Base-by-base conservation (phyloP, 345 rosid genomes). In the Xanthoceras sorbifolium region DNA sequence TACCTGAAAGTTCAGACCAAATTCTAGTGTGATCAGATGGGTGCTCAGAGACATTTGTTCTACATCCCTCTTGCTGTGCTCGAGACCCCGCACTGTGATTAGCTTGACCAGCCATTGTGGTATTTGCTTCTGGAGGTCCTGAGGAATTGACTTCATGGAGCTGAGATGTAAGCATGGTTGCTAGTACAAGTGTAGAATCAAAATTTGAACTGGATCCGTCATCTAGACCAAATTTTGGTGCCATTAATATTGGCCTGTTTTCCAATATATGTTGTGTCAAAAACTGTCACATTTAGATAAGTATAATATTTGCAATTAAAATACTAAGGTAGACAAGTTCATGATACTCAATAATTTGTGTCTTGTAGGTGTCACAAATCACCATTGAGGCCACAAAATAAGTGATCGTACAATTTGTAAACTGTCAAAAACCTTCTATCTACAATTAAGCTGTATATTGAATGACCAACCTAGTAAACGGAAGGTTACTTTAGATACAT, bases 1-100 rank as follows among this genome's bases (percentile, higher is more conserved):
- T 85, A 90, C 98, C 98, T 73, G 97, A 89, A 82, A 93, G 95
- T 52, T 94, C 92, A 80, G 97, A 92, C 97, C 99, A 96, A 80
- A 94, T 88, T 88, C 89, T 87, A 67, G 97, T 96, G 81, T 89
- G 92, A 78, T 85, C 90, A 77, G 95, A 92, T 74, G 89, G 94
- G 60, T 92, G 91, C 86, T 86, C 93, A 32, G 89, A 82, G 52
- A 73, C 83, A 82, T 74, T 86, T 71, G 80, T 80, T 77, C 88
- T 86, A 76, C 63, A 78, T 83, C 83, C 84, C 65, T 87, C 93
- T 74, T 78, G 87, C 68, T 87, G 92, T 76, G 80, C 78, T 73
- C 77, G 77, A 50, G 93, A 82, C 60, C 76, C 83, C 15, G 73
- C 80, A 20, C 80, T 78, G 63, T 75, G 79, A 40, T 72, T 81